phyloP scores from a whole-genome alignment of 2,329 filamentous ascomycete species.

The Talaromyces sp. region DNA sequence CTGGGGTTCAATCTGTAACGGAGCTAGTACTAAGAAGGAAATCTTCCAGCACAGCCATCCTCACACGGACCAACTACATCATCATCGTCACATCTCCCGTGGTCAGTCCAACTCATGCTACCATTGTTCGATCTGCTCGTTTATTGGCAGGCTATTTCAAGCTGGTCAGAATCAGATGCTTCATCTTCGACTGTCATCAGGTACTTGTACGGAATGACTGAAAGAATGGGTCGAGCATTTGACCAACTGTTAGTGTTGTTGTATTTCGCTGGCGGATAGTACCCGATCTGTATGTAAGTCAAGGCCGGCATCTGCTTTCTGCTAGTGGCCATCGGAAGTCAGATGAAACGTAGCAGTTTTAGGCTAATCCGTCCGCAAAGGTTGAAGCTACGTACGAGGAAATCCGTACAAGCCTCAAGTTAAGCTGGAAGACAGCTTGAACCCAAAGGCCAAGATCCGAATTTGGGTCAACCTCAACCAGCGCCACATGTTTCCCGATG shows the following conservation, averaged over 20 bases:
- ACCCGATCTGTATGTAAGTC: neutral
- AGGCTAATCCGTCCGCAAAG: neutral
- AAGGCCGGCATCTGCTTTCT: neutral
- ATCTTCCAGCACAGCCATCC: slow-evolving; percentile 12
- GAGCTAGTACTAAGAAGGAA: neutral
- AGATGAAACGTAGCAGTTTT: neutral
- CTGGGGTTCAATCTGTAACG: neutral
- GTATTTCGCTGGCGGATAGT: neutral
- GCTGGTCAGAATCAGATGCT: neutral
- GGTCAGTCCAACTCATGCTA: neutral
- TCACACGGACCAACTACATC: slow-evolving; percentile 13
- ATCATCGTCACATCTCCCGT: slow-evolving; percentile 15
- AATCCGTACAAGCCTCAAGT: neutral
- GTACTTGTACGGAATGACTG: neutral
- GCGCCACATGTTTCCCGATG: neutral
- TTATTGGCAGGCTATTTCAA: neutral
- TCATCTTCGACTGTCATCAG: neutral
- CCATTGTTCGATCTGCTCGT: neutral
- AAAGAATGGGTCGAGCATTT: neutral
- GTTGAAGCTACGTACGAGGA: neutral
- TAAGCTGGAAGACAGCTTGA: neutral
- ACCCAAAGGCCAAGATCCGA: neutral
- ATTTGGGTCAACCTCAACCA: neutral
- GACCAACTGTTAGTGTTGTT: neutral
- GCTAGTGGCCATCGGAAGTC: neutral